Base-by-base conservation (phyloP, 345 rosid genomes). In the Moricandia moricandioides region DNA sequence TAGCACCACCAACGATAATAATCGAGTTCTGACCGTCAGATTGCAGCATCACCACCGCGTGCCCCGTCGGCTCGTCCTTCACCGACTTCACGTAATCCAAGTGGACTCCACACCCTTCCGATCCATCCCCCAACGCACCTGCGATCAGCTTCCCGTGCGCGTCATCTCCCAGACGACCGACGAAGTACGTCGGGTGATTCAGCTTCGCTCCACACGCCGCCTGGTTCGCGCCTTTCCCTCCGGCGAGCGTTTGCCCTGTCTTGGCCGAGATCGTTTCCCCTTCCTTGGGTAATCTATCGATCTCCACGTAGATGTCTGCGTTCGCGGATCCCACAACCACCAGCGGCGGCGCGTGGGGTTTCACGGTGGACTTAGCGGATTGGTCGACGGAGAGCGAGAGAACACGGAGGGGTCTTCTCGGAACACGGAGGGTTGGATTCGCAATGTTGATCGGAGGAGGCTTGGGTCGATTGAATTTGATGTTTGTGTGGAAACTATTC, bases 161-260 rank as follows among this genome's bases (percentile, higher is more conserved):
- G 78, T 95, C 98, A 5, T 86, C 88, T 1, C 99, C 98, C 9
- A 90, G 76, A 70, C 88, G 97, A 7, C 97, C 97, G 33, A 87
- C 82, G 82, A 85, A 91, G 83, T 85, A 90, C 3, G 96, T 90
- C 18, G 97, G 97, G 76, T 91, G 86, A 0, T 86, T 65, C 7
- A 91, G 86, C 69, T 84, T 89, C 6, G 84, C 92, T 13, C 93
- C 92, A 57, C 98, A 94, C 0, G 92, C 96, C 7, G 98, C 99
- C 84, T 95, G 99, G 68, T 95, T 92, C 17, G 96, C 99, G 4
- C 98, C 99, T 75, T 90, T 92, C 16, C 98, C 99, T 1, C 96
- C 97, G 21, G 99, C 92, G 13, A 91, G 90, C 0, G 90, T 90
- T 81, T 85, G 89, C 7, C 96, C 89, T 37, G 70, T 83, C 80